Base-by-base conservation (phyloP, 108 stramenopile genomes). In the Nitzschia sp. region DNA sequence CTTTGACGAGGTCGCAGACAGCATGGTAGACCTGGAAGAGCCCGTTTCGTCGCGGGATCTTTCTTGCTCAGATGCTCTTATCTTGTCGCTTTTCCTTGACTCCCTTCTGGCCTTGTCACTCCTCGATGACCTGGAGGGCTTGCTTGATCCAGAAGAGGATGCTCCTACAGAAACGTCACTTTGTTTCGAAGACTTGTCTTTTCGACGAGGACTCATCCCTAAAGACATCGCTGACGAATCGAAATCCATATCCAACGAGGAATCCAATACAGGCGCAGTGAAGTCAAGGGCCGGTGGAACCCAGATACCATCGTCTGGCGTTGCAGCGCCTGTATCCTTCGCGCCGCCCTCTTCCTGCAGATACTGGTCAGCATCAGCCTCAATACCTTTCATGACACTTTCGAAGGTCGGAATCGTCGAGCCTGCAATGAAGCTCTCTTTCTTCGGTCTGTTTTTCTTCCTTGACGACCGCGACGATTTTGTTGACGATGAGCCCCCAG, bases 221-320 rank as follows among this genome's bases (percentile, higher is more conserved):
- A 42, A 13, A 13, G 38, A 42, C 38, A 42, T 9, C 9, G 38
- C 38, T 8, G 49, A 51, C 49, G 4, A 18, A 18, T 57, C 56
- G 9, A 57, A 13, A 30, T 28, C 56, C 2, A 4, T 9, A 11
- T 25, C 27, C 26, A 30, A 30, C 15, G 56, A 29, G 15, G 56
- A 57, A 29, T 57, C 27, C 30, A 57, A 25, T 21, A 18, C 15
- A 17, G 56, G 23, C 4, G 56, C 30, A 30, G 56, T 51, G 17
- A 68, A 68, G 11, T 68, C 67, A 13, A 68, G 55, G 27, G 32
- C 42, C 36, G 67, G 67, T 2, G 67, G 67, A 15, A 34, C 34
- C 67, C 67, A 68, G 25, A 68, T 38, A 11, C 6, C 13, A 18
- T 29, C 48, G 27, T 36, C 34, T 15, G 33, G 0, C 2, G n/a